Evolutionary conservation across 2,329 filamentous ascomycete genomes (phyloP), one percentile per base, ranked within the genome.

Genomic region (Amesomyces nigricolor): DNA sequence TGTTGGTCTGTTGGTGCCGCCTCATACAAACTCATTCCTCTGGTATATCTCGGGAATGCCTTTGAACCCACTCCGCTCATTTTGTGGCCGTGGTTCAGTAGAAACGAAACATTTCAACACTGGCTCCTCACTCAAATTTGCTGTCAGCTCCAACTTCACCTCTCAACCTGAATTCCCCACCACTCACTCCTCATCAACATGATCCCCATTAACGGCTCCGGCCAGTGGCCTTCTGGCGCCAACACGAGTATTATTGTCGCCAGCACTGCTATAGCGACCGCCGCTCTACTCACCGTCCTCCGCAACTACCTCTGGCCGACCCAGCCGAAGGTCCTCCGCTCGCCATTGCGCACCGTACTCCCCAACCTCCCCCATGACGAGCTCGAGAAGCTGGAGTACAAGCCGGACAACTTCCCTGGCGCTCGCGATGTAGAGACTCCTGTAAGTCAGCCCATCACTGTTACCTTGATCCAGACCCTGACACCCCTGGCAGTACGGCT

Each of bases 371-470:
- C 64, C 2, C 38, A 55, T 16, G 58, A 62, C 6, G 61, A 66
- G 38, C 45, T 65, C 8, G 58, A 63, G 26, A 60, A 56, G 54
- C 64, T 71, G 2, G 65, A 66, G 2, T 90, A 94, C 67, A 81
- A 81, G 13, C 81, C 83, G 4, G 82, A 90, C 67, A 76, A 80
- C 40, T 80, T 92, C 35, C 87, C 86, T 0, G 87, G 89, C 4
- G 83, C 80, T 1, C 79, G 89, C 57, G 87, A 94, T 68, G 84
- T 95, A 14, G 69, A 76, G 3, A 87, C 85, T 4, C 87, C 86
- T 3, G 79, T 81, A 64, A 63, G 74, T 19, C 14, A 19, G 5
- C 46, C 13, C 10, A 5, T 16, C 50, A n/a, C 22, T 32, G 22
- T 38, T 8, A 46, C 48, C n/a, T 32, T 26, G 10, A 53, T 61